phyloP scores from a whole-genome alignment of 2,329 filamentous ascomycete genomes.

The Aspergillus sp. region DNA sequence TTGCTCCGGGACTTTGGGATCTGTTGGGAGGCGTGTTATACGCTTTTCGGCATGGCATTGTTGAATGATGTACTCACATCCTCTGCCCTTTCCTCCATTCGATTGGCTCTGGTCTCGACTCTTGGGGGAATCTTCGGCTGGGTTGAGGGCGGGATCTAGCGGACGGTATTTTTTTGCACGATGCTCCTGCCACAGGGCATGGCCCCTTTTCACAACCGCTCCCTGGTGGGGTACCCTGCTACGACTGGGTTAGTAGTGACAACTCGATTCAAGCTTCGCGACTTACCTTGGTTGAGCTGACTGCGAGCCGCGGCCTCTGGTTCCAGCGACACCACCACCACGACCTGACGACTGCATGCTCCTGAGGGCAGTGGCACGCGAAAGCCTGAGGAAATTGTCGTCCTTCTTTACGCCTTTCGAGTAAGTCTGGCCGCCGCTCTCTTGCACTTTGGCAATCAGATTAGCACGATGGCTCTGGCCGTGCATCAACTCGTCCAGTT shows the following conservation, averaged over 20 bases:
- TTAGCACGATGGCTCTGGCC: conserved; percentile 31
- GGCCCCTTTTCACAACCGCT: conserved; percentile 3
- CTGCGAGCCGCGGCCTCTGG: conserved; percentile 8
- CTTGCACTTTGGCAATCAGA: conserved; percentile 14
- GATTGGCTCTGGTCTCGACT: neutral
- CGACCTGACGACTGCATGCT: conserved; percentile 8
- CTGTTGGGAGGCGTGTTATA: neutral
- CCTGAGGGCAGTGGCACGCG: conserved; percentile 1
- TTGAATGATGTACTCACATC: conserved; percentile 2
- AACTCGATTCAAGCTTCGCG: no score
- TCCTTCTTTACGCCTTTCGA: conserved; percentile 1
- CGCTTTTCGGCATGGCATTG: neutral
- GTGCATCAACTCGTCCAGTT: conserved; percentile 23
- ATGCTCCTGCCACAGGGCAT: no score
- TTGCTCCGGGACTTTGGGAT: neutral
- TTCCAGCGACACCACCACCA: conserved; percentile 18
- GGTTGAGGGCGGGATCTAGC: conserved; percentile 14
- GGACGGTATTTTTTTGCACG: no score
- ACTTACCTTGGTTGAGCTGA: conserved; percentile 1
- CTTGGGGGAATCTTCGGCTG: conserved; percentile 3
- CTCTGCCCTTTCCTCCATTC: conserved; percentile 1
- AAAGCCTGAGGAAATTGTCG: conserved; percentile 2
- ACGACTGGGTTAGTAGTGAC: no score
- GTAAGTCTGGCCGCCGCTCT: conserved; percentile 10
- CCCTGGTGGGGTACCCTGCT: conserved; percentile 2